Evolutionary conservation across 108 stramenopile genomes (phyloP), one percentile per base, ranked within the genome.

Genomic region (Mediolabrus comicus): DNA sequence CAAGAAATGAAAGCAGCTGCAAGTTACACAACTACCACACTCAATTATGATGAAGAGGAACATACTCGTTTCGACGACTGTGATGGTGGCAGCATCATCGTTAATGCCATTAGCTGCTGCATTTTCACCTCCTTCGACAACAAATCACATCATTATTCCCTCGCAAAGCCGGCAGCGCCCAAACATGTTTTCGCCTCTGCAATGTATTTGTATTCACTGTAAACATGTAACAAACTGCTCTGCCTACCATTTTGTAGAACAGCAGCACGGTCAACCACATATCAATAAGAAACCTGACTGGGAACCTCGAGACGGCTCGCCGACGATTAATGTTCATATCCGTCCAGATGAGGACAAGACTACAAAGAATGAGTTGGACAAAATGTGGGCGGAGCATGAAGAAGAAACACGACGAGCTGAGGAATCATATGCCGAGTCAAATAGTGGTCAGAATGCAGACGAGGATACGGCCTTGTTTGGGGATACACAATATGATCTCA

Each of bases 181-280:
- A 22, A 22, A 24, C 6, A 22, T 22, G 9, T 49, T 49, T 8
- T 49, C 46, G 19, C 19, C 19, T 17, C 46, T 49, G 19, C 46
- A 49, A 3, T 94, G 92, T 68, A 94, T 91, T 35, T 94, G 92
- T 66, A 88, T 94, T 16, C 55, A 94, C 82, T 94, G 92, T 64
- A 32, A 79, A 62, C 78, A 70, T 49, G 92, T 94, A 29, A 90
- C 92, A 27, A 84, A 81, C 52, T 94, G 92, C 53, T 61, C 72
- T 11, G 92, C 89, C 22, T 94, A 94, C 65, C 90, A 94, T 58
- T 94, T 94, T 66, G 92, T 94, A 29, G 92, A 94, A 76, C 70
- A 72, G n/a, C 86, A 92, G 62, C 94, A 95, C 53, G 56, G 82
- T n/a, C 94, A 95, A 70, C 94, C 94, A 0, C 91, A 92, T 70